Evolutionary conservation across 495 filamentous ascomycete genomes (phyloP), one percentile per base, ranked within the genome.

Genomic region (Xylaria sp.): DNA sequence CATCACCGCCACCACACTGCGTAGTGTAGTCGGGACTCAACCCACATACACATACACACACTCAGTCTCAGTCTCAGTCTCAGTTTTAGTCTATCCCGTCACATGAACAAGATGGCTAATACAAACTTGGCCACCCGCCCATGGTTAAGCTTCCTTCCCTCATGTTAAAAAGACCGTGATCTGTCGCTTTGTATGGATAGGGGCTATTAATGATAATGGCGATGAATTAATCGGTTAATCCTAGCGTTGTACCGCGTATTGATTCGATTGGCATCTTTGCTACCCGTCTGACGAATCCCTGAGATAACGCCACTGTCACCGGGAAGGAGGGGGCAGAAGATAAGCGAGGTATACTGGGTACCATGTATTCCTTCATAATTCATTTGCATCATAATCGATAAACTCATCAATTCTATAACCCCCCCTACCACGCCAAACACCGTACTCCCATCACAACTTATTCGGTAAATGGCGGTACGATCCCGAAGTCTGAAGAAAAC

Each of bases 371-470:
- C 41, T 19, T 63, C 61, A 46, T 46, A 24, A 59, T 59, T n/a
- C 61, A 63, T 64, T 35, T 21, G 17, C 41, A 21, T 64, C 61
- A 33, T 64, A 29, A 48, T 43, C 17, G 41, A 29, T 33, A 26
- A 26, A 17, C 33, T 31, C 26, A 12, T 26, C 26, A 26, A n/a
- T 64, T 48, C 61, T 64, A 64, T 43, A 33, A 35, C 9, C 19
- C 17, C 41, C 7, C 17, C 41, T 2, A 48, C 26, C 15, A 33
- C 61, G n/a, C 61, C 41, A 48, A 64, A 64, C 61, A 33, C 61
- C 26, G 14, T 33, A 19, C n/a, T 19, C 61, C 21, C 7, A 19
- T 43, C 14, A 43, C 61, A 37, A 3, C 33, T 29, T 6, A 64
- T 66, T 66, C 3, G 9, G 52, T 31, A 1, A 46, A 12, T 46